phyloP scores from a whole-genome alignment of 495 filamentous ascomycete genomes.

The Penicillium pulvis region DNA sequence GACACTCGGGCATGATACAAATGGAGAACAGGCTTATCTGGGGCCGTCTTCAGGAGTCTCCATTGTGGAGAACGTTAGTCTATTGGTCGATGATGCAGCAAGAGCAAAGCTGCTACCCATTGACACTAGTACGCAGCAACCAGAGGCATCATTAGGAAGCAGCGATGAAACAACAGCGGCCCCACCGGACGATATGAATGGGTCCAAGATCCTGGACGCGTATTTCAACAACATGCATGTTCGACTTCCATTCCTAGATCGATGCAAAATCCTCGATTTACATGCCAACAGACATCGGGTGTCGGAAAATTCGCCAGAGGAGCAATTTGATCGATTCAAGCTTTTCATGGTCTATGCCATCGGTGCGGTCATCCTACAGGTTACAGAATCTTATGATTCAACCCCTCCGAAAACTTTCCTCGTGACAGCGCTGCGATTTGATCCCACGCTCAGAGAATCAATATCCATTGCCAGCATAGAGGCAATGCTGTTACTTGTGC shows the following conservation, averaged over 20 bases:
- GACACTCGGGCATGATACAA: slow-evolving; percentile 30
- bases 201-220: slow-evolving; percentile 35
- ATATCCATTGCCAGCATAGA: slow-evolving; percentile 41
- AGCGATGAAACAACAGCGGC: slow-evolving; percentile 23
- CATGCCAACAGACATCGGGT: slow-evolving; percentile 32
- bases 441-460: slow-evolving; percentile 33
- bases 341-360: slow-evolving; percentile 50
- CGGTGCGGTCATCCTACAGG: slow-evolving; percentile 37
- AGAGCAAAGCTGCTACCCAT: slow-evolving; percentile 37
- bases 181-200: slow-evolving; percentile 38
- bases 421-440: slow-evolving; percentile 35
- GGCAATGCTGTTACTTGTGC: slow-evolving; percentile 41
- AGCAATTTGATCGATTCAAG: slow-evolving; percentile 41
- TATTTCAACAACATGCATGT: slow-evolving; percentile 42
- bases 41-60: slow-evolving; percentile 41
- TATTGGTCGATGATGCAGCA: slow-evolving; percentile 39
- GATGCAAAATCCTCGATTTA: slow-evolving; percentile 34
- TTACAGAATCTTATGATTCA: slow-evolving; percentile 37
- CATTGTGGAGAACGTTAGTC: slow-evolving; percentile 36
- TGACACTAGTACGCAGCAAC: slow-evolving; percentile 24
- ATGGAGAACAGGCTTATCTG: slow-evolving; percentile 32
- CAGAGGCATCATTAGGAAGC: background rate
- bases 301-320: slow-evolving; percentile 20
- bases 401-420: slow-evolving; percentile 21
- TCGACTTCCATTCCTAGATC: slow-evolving; percentile 43